These are phyloP conservation scores for Neocatenulostroma microsporum DNA, from an alignment of 2,329 filamentous ascomycete genomes.

Conservation along the genomic window DNA sequence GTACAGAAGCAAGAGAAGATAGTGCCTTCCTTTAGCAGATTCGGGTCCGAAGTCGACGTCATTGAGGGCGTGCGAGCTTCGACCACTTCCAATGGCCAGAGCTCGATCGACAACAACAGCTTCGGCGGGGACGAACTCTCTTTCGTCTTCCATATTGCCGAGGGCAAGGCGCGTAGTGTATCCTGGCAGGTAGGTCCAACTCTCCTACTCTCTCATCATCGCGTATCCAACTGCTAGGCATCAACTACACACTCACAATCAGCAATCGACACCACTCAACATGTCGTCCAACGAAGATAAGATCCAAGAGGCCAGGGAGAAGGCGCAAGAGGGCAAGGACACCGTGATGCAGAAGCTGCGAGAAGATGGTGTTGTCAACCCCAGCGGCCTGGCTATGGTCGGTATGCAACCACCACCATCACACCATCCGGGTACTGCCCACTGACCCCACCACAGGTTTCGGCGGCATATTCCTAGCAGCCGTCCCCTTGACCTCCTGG, in stretches of 20 bases:
- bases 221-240: not conserved
- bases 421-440: not conserved
- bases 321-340: constrained; percentile 10
- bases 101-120: too few relatives aligned
- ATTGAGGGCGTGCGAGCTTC: too few relatives aligned
- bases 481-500: constrained; percentile 23
- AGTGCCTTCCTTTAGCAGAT: too few relatives aligned
- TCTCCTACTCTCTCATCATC: too few relatives aligned
- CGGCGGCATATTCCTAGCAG: constrained; percentile 24
- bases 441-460: constrained; percentile 8
- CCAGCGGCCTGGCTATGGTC: constrained; percentile 19
- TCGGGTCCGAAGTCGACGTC: too few relatives aligned
- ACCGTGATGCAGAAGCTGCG: constrained; percentile 13
- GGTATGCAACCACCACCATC: too few relatives aligned
- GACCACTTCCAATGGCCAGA: too few relatives aligned
- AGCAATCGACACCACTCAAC: not conserved
- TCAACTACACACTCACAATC: not conserved
- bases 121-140: too few relatives aligned
- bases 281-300: not conserved
- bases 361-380: constrained; percentile 25
- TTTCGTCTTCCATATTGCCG: too few relatives aligned
- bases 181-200: too few relatives aligned
- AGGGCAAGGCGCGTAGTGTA: too few relatives aligned
- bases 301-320: constrained; percentile 3
- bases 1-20: too few relatives aligned